Evolutionary conservation across 192 early-diverging fungal genomes (phyloP), one percentile per base, ranked within the genome.

Genomic region (Coemansia biformis): DNA sequence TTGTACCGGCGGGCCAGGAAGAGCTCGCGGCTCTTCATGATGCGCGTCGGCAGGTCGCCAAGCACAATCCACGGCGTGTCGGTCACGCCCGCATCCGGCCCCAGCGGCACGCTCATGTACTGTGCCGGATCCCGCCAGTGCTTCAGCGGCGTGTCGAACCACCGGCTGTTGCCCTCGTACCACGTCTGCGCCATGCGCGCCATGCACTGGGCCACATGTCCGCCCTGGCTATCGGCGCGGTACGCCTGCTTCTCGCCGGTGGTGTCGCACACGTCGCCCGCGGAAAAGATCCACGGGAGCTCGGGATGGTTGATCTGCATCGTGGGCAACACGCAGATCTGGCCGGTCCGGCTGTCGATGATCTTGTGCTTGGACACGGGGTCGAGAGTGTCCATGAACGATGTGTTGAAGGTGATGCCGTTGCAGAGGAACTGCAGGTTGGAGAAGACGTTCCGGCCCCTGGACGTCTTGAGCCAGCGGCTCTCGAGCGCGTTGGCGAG

Each of bases 401-500:
- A 79, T 10, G 80, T 83, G 51, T 90, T 86, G 50, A 82, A 83
- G 21, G 64, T 77, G 57, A 85, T 83, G 19, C 89, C 89, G 38
- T 81, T 87, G 58, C 81, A 82, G 3, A 86, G 68, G 48, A 90
- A 80, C 79, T 89, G 76, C 7, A 78, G 46, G 33, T 63, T 54
- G 5, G 75, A 69, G 28, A 73, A 59, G 17, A 71, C 23, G 36
- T 48, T 57, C 33, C 60, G 76, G 22, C 63, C 69, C 47, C 66
- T 75, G 44, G 59, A 54, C 2, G 76, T 73, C 53, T 62, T 58
- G 31, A 77, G 70, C 57, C 59, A 65, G n/a, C 70, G 57, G 29
- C 60, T 38, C 35, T 75, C 58, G 24, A 66, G 28, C 16, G 40
- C 31, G 35, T 59, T 42, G 17, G 43, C 46, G 19, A 74, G 32